These are phyloP conservation scores for Solanum hybrid DNA, from an alignment of 305 asterid genomes.

Conservation along the genomic window DNA sequence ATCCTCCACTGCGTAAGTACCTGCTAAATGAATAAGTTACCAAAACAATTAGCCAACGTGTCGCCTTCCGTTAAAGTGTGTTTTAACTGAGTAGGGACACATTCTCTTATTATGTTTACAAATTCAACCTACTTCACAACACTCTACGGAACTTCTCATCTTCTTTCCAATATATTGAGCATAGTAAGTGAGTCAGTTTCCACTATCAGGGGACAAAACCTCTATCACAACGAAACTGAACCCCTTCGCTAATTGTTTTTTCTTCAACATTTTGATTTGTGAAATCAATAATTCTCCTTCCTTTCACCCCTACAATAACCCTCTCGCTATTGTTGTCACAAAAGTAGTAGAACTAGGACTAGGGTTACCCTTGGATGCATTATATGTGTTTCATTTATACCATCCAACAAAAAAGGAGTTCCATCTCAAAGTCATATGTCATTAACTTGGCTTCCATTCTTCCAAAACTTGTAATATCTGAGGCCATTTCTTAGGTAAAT, in stretches of 20 bases:
- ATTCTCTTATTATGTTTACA: no score
- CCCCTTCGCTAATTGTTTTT: not conserved
- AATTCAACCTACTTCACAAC: no score
- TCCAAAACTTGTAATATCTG: not conserved
- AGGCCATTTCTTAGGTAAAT: not conserved
- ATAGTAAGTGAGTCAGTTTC: no score
- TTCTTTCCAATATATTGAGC: not conserved
- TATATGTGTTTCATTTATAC: not conserved
- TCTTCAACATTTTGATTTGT: not conserved
- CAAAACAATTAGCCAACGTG: no score
- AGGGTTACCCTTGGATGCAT: not conserved
- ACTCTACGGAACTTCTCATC: no score
- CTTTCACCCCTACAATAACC: not conserved
- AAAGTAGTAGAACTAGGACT: not conserved
- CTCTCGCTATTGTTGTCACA: not conserved
- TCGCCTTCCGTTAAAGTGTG: no score
- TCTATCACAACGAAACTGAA: not conserved
- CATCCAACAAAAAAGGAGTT: no score
- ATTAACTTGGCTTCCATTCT: not conserved
- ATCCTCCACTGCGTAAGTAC: not conserved
- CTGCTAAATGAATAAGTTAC: no score
- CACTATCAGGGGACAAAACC: not conserved
- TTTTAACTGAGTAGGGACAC: no score
- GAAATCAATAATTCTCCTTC: not conserved
- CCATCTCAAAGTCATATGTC: not conserved